A percentile compares a stretch with the other conserved stretches of the same genome.
phyloP scores from a whole-genome alignment of 2,329 filamentous ascomycete genomes.

The Monosporascus sp. region DNA sequence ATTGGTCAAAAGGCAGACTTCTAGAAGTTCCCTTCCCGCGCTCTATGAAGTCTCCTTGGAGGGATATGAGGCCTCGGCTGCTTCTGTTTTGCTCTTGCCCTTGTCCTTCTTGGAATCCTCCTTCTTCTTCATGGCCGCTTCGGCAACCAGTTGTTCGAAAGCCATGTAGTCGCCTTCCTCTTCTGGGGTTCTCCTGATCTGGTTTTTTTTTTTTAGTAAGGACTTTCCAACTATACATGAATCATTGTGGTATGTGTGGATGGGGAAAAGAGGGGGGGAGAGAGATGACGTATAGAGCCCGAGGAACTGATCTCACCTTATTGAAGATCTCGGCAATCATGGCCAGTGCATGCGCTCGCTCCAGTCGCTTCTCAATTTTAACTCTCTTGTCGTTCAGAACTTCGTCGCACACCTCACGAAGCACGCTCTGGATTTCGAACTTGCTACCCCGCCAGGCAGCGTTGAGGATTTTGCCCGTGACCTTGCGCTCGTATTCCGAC shows the following conservation, averaged over 20 bases:
- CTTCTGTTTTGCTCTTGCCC: constrained; percentile 30
- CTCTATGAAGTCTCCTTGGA: neutral
- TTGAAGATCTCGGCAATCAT: constrained; percentile 84
- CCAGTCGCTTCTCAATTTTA: constrained; percentile 75
- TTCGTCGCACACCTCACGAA: constrained; percentile 89
- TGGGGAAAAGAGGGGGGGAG: neutral
- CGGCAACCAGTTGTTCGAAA: constrained; percentile 95
- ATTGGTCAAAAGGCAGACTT: neutral
- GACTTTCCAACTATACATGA: neutral
- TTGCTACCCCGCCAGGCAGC: constrained; percentile 95
- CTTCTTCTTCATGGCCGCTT: constrained; percentile 93
- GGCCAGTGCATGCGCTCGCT: constrained; percentile 84
- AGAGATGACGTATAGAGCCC: neutral
- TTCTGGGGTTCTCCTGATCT: constrained; percentile 86
- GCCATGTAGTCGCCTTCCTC: constrained; percentile 99
- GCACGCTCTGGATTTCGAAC: constrained; percentile 94
- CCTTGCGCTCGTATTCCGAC: constrained; percentile 88
- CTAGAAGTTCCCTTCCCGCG: neutral
- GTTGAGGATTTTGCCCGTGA: constrained; percentile 96
- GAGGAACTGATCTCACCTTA: constrained; percentile 53
- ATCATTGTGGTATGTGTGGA: neutral
- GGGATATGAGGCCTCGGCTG: constrained; percentile 3
- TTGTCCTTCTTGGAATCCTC: constrained; percentile 68
- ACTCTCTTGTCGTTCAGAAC: constrained; percentile 78
- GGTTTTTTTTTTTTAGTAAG: constrained; percentile 10